phyloP scores from a whole-genome alignment of 2,329 filamentous ascomycete species.

The Raffaelea albimanens region DNA sequence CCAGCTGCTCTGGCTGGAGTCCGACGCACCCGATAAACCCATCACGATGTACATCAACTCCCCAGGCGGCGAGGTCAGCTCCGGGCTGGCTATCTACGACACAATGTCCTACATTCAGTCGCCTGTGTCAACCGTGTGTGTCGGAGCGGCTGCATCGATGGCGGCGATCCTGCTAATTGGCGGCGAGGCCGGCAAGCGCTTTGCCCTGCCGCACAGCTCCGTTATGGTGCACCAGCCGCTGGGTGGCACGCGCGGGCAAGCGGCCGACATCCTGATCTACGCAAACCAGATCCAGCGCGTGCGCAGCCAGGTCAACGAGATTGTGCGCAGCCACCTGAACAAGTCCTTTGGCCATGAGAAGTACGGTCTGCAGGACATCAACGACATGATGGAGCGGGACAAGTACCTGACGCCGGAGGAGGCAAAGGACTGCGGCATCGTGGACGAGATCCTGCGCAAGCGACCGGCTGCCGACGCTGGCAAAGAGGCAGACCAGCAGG shows the following conservation, averaged over 20 bases:
- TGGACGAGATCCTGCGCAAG: slow-evolving; percentile 77
- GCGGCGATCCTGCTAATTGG: slow-evolving; percentile 81
- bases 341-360: slow-evolving; percentile 65
- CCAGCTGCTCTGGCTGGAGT: slow-evolving; percentile 95
- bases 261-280: slow-evolving; percentile 86
- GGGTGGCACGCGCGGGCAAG: slow-evolving; percentile 58
- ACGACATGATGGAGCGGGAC: slow-evolving; percentile 93
- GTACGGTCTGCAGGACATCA: slow-evolving; percentile 72
- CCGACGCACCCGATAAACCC: slow-evolving; percentile 86
- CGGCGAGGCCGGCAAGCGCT: slow-evolving; percentile 75
- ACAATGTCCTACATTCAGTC: slow-evolving; percentile 96
- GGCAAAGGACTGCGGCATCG: slow-evolving; percentile 79
- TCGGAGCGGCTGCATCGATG: slow-evolving; percentile 94
- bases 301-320: slow-evolving; percentile 76
- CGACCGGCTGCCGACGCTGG: slow-evolving; percentile 28
- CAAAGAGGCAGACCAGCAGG: too few species aligned
- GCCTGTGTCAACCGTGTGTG: slow-evolving; percentile 87
- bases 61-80: slow-evolving; percentile 84
- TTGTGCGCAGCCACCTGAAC: slow-evolving; percentile 81
- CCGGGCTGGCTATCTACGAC: slow-evolving; percentile 87
- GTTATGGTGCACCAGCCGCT: slow-evolving; percentile 97
- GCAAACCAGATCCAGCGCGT: slow-evolving; percentile 92
- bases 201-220: slow-evolving; percentile 81
- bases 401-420: slow-evolving; percentile 87
- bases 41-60: slow-evolving; percentile 99